phyloP scores from a whole-genome alignment of 2,329 filamentous ascomycete genomes.

The Aspergillus sp. region DNA sequence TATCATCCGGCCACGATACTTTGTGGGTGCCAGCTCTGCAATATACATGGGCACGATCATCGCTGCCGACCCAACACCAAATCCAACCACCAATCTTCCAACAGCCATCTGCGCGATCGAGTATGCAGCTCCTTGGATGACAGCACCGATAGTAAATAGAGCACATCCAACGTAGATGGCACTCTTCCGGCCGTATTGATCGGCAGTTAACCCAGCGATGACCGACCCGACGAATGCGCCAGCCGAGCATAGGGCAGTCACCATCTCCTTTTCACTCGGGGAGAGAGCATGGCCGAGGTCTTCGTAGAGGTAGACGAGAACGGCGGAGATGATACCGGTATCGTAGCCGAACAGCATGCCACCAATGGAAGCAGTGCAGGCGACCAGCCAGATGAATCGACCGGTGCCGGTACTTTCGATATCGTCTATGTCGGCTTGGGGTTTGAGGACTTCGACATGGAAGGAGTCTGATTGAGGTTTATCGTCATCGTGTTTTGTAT shows the following conservation, averaged over 20 bases:
- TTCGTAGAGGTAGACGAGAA: slow-evolving; percentile 29
- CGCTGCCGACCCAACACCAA: slow-evolving; percentile 46
- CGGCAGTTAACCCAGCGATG: slow-evolving; percentile 31
- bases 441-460: too few species aligned
- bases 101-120: slow-evolving; percentile 41
- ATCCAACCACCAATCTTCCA: slow-evolving; percentile 44
- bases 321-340: slow-evolving; percentile 43
- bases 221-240: slow-evolving; percentile 44
- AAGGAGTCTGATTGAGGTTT: too few species aligned
- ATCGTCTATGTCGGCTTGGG: background rate
- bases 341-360: slow-evolving; percentile 40
- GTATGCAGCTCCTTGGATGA: slow-evolving; percentile 32
- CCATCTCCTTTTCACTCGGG: slow-evolving; percentile 45
- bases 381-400: slow-evolving; percentile 36
- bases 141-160: slow-evolving; percentile 36
- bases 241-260: slow-evolving; percentile 49
- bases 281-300: slow-evolving; percentile 37
- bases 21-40: slow-evolving; percentile 47
- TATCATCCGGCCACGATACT: slow-evolving; percentile 38
- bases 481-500: too few species aligned
- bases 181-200: slow-evolving; percentile 36
- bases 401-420: slow-evolving; percentile 32
- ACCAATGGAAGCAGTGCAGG: slow-evolving; percentile 30
- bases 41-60: slow-evolving; percentile 48
- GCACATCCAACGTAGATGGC: slow-evolving; percentile 38